phyloP scores from a whole-genome alignment of 768 basidiomycete species.

The Leccinum barrowsii region DNA sequence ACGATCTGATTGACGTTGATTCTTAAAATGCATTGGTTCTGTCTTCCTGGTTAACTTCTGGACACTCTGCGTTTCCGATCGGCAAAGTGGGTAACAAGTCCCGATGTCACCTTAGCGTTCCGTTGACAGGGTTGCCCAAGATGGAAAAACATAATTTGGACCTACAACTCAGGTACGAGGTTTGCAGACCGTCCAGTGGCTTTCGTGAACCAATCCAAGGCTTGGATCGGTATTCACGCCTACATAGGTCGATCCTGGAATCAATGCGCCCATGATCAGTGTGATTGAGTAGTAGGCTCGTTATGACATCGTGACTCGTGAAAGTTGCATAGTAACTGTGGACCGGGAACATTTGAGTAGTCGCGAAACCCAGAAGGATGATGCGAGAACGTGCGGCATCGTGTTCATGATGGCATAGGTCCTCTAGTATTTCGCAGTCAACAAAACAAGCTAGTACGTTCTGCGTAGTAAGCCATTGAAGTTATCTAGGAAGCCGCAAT shows the following conservation, averaged over 20 bases:
- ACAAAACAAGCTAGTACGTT: not conserved
- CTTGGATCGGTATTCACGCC: not conserved
- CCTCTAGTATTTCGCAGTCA: not conserved
- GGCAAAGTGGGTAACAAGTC: not conserved
- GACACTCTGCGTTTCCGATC: not conserved
- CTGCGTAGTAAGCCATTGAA: no score
- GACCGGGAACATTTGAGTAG: not conserved
- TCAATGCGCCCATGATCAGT: not conserved
- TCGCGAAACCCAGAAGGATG: not conserved
- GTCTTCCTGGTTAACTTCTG: not conserved
- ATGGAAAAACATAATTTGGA: not conserved
- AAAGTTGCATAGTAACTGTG: not conserved
- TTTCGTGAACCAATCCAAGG: not conserved
- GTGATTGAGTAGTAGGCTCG: not conserved
- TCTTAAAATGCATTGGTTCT: conserved; percentile 9
- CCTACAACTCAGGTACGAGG: not conserved
- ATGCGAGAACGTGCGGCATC: not conserved
- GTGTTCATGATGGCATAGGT: not conserved
- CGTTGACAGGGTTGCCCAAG: not conserved
- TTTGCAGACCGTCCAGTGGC: not conserved
- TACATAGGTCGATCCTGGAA: not conserved
- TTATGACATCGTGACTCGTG: not conserved
- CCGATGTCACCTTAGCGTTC: not conserved
- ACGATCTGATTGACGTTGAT: conserved; percentile 32
- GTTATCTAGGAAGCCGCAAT: not conserved